A percentile compares a stretch with the other conserved stretches of the same genome.
Conservation (phyloP, 2,329 filamentous ascomycete genomes). For the Acephala macrosclerotiorum region DNA sequence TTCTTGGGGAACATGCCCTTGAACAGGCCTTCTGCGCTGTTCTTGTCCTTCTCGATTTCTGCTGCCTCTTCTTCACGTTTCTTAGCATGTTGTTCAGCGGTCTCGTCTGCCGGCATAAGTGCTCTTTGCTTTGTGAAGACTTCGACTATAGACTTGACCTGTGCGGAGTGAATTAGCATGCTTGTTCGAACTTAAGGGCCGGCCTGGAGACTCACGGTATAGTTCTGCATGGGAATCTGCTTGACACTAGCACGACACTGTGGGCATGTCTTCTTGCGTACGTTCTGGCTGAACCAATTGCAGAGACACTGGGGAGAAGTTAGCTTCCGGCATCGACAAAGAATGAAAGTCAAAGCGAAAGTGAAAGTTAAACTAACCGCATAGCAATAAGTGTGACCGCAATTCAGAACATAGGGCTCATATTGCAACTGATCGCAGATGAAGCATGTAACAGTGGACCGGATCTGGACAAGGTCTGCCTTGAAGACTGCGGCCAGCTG, state of each 20-base stretch:
- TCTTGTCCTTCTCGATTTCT: constrained; percentile 65
- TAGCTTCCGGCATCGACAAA: constrained; percentile 25
- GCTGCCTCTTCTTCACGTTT: constrained; percentile 66
- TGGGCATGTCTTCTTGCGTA: constrained; percentile 69
- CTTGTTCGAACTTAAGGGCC: neutral
- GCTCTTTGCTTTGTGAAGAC: constrained; percentile 67
- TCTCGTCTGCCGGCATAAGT: constrained; percentile 68
- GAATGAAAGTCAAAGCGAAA: neutral
- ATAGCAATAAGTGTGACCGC: constrained; percentile 78
- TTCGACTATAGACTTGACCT: constrained; percentile 70
- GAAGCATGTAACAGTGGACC: constrained; percentile 68
- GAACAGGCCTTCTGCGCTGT: constrained; percentile 64
- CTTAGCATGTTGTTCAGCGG: constrained; percentile 63
- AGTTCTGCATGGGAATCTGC: constrained; percentile 68
- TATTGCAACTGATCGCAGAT: constrained; percentile 74
- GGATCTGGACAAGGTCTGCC: constrained; percentile 66
- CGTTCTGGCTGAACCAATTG: constrained; percentile 49
- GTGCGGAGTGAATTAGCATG: constrained; percentile 18
- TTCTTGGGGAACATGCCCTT: constrained; percentile 54
- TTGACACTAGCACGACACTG: constrained; percentile 69
- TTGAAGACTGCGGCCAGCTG: no score
- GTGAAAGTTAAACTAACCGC: constrained; percentile 52
- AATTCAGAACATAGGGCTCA: constrained; percentile 72
- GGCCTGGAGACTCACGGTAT: constrained; percentile 55
- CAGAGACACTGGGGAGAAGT: constrained; percentile 43